A percentile compares a stretch with the other conserved stretches of the same genome.
These are phyloP conservation scores for Ogataea parapolymorpha DNA, from an alignment of 805 yeast species.

Conservation along the genomic window DNA sequence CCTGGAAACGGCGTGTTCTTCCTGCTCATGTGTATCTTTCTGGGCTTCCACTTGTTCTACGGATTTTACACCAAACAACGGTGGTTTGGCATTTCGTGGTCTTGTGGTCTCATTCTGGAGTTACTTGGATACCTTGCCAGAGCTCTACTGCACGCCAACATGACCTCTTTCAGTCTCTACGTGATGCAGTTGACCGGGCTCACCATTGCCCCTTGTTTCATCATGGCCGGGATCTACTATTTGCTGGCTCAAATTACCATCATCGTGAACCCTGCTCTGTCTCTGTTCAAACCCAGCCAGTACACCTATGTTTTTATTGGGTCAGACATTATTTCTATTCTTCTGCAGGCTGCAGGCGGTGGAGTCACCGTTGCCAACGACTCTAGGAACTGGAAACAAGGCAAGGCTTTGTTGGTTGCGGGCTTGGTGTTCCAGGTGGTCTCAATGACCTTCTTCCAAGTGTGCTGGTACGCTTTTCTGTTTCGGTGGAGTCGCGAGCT, in stretches of 20 bases:
- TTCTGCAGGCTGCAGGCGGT: conserved; percentile 76
- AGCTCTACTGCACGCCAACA: conserved; percentile 40
- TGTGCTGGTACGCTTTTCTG: conserved; percentile 47
- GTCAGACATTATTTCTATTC: conserved; percentile 62
- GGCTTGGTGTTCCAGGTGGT: conserved; percentile 77
- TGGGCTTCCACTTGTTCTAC: conserved; percentile 39
- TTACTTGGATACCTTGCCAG: conserved; percentile 68
- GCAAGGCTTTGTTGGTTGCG: conserved; percentile 70
- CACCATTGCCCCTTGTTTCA: conserved; percentile 78
- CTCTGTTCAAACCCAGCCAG: conserved; percentile 52
- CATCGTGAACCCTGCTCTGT: conserved; percentile 53
- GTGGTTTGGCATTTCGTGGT: conserved; percentile 63
- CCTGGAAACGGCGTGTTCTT: conserved; percentile 60
- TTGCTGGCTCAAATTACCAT: conserved; percentile 64
- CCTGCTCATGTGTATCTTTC: conserved; percentile 49
- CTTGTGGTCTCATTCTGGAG: conserved; percentile 57
- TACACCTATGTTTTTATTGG: conserved; percentile 63
- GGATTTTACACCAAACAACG: conserved; percentile 49
- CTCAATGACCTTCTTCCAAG: conserved; percentile 59
- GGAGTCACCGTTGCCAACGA: conserved; percentile 54
- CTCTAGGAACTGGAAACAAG: conserved; percentile 35
- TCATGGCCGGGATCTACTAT: conserved; percentile 81
- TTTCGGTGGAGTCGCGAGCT: conserved; percentile 34
- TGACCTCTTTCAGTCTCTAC: conserved; percentile 38
- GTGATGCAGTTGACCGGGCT: conserved; percentile 64